Evolutionary conservation across 169 alveolate species (phyloP).

Genomic region (Plasmodium fragile): DNA sequence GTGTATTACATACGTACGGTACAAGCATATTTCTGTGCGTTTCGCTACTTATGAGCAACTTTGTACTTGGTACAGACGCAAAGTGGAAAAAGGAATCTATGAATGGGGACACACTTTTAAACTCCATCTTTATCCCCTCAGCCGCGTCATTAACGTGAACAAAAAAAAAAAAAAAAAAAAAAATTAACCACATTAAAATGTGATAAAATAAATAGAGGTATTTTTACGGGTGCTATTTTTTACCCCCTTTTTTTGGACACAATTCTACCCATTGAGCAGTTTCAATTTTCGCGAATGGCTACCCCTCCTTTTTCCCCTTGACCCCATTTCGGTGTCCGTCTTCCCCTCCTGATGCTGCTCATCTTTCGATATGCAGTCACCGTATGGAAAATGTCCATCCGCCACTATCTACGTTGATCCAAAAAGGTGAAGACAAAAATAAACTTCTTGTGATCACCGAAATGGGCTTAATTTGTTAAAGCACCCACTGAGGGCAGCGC

Average conservation of each 20-base stretch:
- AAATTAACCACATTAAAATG: neutral
- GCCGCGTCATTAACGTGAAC: neutral
- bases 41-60: neutral
- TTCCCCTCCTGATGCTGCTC: neutral
- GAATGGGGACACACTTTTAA: neutral
- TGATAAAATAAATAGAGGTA: neutral
- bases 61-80: neutral
- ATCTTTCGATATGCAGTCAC: neutral
- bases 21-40: neutral
- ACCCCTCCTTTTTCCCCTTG: neutral
- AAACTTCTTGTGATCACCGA: neutral
- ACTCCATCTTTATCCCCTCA: neutral
- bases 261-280: neutral
- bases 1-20: neutral
- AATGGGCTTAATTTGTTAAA: neutral
- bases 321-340: neutral
- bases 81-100: neutral
- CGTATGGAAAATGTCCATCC: neutral
- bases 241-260: neutral
- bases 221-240: neutral
- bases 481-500: too few relatives aligned
- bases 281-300: neutral
- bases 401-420: neutral
- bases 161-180: too few relatives aligned
- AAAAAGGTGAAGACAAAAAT: neutral